These are phyloP conservation scores for Pestalotiopsis sp. DNA, from an alignment of 2,329 filamentous ascomycete species.

Conservation along the genomic window DNA sequence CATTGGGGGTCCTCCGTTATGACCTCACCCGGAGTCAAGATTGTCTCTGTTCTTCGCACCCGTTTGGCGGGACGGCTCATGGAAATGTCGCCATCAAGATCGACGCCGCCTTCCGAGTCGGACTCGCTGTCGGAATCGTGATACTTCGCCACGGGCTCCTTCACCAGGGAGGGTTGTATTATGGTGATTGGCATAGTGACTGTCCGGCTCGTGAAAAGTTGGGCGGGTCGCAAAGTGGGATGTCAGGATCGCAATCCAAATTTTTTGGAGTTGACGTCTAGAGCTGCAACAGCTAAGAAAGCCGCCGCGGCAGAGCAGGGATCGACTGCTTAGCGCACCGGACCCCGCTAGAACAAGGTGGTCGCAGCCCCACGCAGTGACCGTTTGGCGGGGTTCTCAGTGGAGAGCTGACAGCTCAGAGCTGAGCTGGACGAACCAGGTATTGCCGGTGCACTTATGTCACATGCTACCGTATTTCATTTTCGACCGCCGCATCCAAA, in stretches of 20 bases:
- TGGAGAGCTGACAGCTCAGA: neutral
- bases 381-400: neutral
- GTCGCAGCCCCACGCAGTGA: neutral
- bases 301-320: neutral
- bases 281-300: neutral
- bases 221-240: neutral
- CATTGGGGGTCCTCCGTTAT: slow-evolving; percentile 93
- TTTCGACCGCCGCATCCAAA: neutral
- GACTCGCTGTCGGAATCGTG: slow-evolving; percentile 25
- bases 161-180: slow-evolving; percentile 26
- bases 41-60: slow-evolving; percentile 40
- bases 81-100: slow-evolving; percentile 43
- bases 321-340: neutral
- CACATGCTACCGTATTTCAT: slow-evolving; percentile 1
- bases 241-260: slow-evolving; percentile 8
- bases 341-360: slow-evolving; percentile 3
- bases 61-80: slow-evolving; percentile 43
- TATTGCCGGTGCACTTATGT: neutral
- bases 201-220: neutral
- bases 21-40: slow-evolving; percentile 86
- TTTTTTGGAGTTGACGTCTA: slow-evolving; percentile 14
- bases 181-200: slow-evolving; percentile 34
- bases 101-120: slow-evolving; percentile 46
- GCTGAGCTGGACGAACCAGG: neutral
- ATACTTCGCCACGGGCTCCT: slow-evolving; percentile 1